A percentile compares a stretch with the other conserved stretches of the same genome.
phyloP scores from a whole-genome alignment of 164 flowering plant species.

The Vitis riparia region DNA sequence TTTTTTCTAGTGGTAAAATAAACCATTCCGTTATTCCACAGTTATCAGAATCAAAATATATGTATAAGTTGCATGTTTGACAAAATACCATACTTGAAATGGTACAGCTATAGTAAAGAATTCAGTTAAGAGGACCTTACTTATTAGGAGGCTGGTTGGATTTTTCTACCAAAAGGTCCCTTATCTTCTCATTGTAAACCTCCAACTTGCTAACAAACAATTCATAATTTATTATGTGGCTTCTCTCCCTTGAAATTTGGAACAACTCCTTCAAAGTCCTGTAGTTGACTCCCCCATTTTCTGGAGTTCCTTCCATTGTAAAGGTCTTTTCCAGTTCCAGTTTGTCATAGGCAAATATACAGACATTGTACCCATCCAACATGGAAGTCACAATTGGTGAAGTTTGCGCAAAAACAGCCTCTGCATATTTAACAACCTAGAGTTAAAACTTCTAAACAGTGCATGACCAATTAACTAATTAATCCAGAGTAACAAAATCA shows the following conservation, averaged over 20 bases:
- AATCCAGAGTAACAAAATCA: neutral
- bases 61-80: no score
- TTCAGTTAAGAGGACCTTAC: slow-evolving; percentile 34
- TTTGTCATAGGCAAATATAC: slow-evolving; percentile 95
- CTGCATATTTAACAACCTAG: slow-evolving; percentile 36
- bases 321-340: slow-evolving; percentile 94
- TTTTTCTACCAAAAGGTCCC: slow-evolving; percentile 78
- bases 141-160: slow-evolving; percentile 55
- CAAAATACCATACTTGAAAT: no score
- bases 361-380: slow-evolving; percentile 82
- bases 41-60: no score
- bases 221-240: slow-evolving; percentile 49
- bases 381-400: slow-evolving; percentile 74
- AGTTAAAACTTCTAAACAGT: neutral
- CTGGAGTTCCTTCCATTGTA: slow-evolving; percentile 89
- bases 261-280: slow-evolving; percentile 79
- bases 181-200: slow-evolving; percentile 87
- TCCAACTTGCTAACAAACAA: slow-evolving; percentile 85
- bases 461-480: neutral
- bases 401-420: slow-evolving; percentile 71
- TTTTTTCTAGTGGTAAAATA: no score
- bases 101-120: no score
- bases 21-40: no score
- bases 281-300: slow-evolving; percentile 86
- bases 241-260: slow-evolving; percentile 50